A percentile compares a stretch with the other conserved stretches of the same genome.
Conservation (phyloP, 352 stramenopile genomes). For the Globisporangium solare region DNA sequence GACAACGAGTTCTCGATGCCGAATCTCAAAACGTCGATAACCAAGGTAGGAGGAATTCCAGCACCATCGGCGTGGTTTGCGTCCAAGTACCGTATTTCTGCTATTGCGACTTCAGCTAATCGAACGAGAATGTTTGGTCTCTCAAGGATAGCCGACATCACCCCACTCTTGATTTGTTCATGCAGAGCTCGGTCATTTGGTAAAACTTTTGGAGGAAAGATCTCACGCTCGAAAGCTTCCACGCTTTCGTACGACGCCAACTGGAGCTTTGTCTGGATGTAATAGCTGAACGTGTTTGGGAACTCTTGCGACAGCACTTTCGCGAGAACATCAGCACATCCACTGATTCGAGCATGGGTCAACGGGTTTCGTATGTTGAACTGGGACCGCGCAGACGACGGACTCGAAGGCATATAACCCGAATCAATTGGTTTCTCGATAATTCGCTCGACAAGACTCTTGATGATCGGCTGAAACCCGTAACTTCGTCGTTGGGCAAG, state of each 20-base stretch:
- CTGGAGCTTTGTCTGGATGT: constrained; percentile 60
- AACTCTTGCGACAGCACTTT: constrained; percentile 69
- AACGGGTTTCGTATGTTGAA: constrained; percentile 40
- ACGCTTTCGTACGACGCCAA: constrained; percentile 74
- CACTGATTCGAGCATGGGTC: constrained; percentile 48
- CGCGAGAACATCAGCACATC: constrained; percentile 58
- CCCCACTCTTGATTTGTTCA: constrained; percentile 43
- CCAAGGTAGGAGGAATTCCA: constrained; percentile 42
- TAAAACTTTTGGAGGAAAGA: constrained; percentile 49
- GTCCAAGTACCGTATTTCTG: constrained; percentile 65
- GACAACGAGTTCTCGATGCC: constrained; percentile 46
- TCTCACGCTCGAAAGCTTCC: constrained; percentile 56
- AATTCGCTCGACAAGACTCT: constrained; percentile 46
- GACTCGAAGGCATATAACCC: constrained; percentile 15
- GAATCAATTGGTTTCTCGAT: constrained; percentile 26
- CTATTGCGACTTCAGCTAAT: constrained; percentile 49
- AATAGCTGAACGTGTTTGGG: constrained; percentile 76
- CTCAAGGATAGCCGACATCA: constrained; percentile 49
- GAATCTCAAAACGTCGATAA: constrained; percentile 54
- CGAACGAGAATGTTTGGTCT: constrained; percentile 36
- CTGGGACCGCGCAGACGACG: constrained; percentile 31
- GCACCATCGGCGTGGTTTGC: constrained; percentile 38
- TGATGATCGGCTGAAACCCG: constrained; percentile 39
- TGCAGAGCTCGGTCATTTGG: constrained; percentile 53
- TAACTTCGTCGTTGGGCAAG: constrained; percentile 46